Percentiles rank a stretch among this genome's conserved stretches.
phyloP scores from a whole-genome alignment of 345 rosid species.

The Populus euphratica region DNA sequence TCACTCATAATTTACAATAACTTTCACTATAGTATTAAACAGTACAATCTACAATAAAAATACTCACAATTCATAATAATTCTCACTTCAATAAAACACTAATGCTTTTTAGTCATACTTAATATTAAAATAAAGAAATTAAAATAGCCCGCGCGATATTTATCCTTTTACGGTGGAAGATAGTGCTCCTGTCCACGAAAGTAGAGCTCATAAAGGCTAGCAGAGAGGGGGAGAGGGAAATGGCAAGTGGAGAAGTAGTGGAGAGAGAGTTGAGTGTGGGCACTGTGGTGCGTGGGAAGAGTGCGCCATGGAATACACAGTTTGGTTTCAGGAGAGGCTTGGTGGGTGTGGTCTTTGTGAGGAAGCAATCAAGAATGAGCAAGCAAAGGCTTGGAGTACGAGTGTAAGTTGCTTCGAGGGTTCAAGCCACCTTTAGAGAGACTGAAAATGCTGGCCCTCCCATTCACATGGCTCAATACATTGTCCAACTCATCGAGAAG shows the following conservation, averaged over 20 bases:
- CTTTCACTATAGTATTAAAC: too few species aligned
- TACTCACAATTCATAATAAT: too few species aligned
- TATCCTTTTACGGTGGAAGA: background rate
- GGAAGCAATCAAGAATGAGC: background rate
- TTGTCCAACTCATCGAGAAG: background rate
- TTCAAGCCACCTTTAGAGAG: background rate
- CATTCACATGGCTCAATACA: background rate
- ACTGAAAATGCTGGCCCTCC: background rate
- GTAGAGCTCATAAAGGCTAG: background rate
- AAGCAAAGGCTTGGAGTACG: background rate
- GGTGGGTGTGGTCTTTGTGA: background rate
- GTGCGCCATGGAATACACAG: background rate
- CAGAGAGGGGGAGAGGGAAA: background rate
- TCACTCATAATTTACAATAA: too few species aligned
- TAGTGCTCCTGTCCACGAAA: background rate
- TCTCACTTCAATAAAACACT: too few species aligned
- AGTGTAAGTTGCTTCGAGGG: background rate
- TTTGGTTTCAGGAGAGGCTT: background rate
- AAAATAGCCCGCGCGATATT: too few species aligned
- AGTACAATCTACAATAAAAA: too few species aligned
- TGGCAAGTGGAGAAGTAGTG: background rate
- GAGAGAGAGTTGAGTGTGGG: background rate
- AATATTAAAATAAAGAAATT: background rate
- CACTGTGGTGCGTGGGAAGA: background rate
- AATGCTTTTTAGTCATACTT: too few species aligned